Base-by-base conservation (phyloP, 306 rosid species). In the Mucuna pruriens region DNA sequence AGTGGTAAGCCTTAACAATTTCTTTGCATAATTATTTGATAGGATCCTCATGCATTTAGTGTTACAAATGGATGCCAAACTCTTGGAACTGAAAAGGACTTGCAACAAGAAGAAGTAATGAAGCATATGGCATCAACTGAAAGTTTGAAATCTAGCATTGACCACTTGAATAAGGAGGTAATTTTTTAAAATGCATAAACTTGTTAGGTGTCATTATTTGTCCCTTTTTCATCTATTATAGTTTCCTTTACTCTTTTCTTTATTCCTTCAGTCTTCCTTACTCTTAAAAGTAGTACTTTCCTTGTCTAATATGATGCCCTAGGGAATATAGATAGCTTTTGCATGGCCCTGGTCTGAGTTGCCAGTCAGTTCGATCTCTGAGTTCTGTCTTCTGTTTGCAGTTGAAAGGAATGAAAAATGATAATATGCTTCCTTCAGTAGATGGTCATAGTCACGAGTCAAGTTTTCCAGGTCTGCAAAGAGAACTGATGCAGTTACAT, bases 391-490 rank as follows among this genome's bases (percentile, higher is more conserved):
- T 82, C 77, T 82, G 60, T 63, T 82, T 83, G 92, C 92, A 96
- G 98, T 86, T 96, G 88, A 97, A 93, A 90, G 90, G 85, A 82
- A 87, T 96, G 97, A 94, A 90, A 84, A 83, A 88, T 3, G 98
- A 96, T 73, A 93, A 92, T 84, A 76, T 84, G 66, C 85, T 88
- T 83, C 84, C 85, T 63, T 45, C 86, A 9, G 86, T 39, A 17
- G 91, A 88, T 82, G 89, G 89, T 49, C 71, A 74, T 58, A 86
- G 83, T 65, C 69, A 75, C 7, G 91, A 85, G 78, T 74, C 86
- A 58, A 73, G 85, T 70, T 92, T 84, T 85, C 90, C 92, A 49
- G 93, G 89, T 77, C 84, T 96, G 66, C 91, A 86, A 85, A 81
- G 88, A 81, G 97, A 93, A 73, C 72, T 93, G 84, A 83, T 86